Percentiles rank a stretch among this genome's conserved stretches.
Evolutionary conservation across 805 yeast species (phyloP).

Genomic region (Vanderwaltozyma yarrowii): DNA sequence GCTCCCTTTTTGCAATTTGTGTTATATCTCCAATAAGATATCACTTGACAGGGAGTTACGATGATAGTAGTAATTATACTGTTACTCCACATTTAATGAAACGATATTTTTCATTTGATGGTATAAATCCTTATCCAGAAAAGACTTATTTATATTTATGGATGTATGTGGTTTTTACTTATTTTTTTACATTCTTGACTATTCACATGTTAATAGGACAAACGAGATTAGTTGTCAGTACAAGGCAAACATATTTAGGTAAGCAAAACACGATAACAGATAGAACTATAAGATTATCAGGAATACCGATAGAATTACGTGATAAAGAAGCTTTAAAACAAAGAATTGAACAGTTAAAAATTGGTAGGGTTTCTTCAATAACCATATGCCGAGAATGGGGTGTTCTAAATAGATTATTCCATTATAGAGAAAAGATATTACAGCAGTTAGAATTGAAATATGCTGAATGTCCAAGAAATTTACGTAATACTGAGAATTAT

Average conservation of each 20-base stretch:
- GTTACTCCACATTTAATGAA: not conserved
- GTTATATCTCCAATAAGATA: constrained; percentile 80
- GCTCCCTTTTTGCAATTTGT: constrained; percentile 59
- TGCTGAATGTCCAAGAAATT: constrained; percentile 24
- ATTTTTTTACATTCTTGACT: constrained; percentile 66
- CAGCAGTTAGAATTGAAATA: constrained; percentile 47
- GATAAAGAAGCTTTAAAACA: constrained; percentile 57
- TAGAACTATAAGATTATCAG: constrained; percentile 77
- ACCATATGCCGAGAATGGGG: constrained; percentile 86
- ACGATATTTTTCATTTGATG: not conserved
- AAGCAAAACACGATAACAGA: constrained; percentile 83
- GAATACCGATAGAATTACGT: constrained; percentile 76
- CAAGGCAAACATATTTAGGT: constrained; percentile 76
- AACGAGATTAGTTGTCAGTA: constrained; percentile 61
- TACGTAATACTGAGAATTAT: constrained; percentile 14
- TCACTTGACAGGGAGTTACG: constrained; percentile 72
- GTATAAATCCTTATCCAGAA: constrained; percentile 24
- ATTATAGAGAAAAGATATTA: constrained; percentile 44
- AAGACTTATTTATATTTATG: constrained; percentile 51
- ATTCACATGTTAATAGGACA: constrained; percentile 52
- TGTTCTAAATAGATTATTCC: constrained; percentile 54
- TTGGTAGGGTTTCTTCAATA: constrained; percentile 70
- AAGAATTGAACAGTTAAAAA: constrained; percentile 67
- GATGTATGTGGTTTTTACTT: constrained; percentile 83
- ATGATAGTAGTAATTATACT: constrained; percentile 35